Evolutionary conservation across 495 filamentous ascomycete genomes (phyloP).

Genomic region (Aspergillus baeticus): DNA sequence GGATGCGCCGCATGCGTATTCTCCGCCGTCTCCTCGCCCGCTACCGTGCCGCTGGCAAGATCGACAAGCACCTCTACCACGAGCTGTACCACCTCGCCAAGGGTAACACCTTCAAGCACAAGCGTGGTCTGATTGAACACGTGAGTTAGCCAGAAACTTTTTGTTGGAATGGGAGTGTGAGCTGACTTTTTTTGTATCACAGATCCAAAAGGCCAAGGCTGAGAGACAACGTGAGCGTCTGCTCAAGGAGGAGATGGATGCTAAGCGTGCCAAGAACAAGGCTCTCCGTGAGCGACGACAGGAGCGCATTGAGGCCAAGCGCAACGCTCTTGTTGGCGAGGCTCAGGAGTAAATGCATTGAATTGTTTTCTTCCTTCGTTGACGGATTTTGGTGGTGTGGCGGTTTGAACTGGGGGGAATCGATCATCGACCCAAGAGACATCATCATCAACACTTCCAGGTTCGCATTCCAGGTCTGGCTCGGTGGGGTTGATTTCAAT

Average conservation of each 20-base stretch:
- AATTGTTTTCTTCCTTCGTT: constrained; percentile 27
- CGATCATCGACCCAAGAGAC: constrained; percentile 24
- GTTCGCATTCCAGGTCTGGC: constrained; percentile 19
- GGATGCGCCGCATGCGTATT: constrained; percentile 99
- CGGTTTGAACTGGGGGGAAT: constrained; percentile 36
- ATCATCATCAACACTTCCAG: constrained; percentile 9
- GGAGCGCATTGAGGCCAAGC: constrained; percentile 86
- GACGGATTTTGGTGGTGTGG: constrained; percentile 43
- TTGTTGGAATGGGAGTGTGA: not conserved
- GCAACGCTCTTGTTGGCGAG: constrained; percentile 74
- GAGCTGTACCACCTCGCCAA: constrained; percentile 99
- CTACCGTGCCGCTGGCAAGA: constrained; percentile 99
- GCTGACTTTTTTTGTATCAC: constrained; percentile 32
- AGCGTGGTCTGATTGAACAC: constrained; percentile 98
- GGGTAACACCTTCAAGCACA: constrained; percentile 99
- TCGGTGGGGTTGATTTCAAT: constrained; percentile 21
- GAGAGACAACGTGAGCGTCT: constrained; percentile 92
- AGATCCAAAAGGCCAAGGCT: constrained; percentile 99
- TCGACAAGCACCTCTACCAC: constrained; percentile 99
- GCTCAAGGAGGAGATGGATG: constrained; percentile 99
- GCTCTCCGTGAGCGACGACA: constrained; percentile 94
- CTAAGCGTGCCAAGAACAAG: constrained; percentile 99
- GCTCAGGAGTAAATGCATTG: constrained; percentile 58
- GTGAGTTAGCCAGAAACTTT: constrained; percentile 59
- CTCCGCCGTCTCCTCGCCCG: constrained; percentile 98